These are phyloP conservation scores for Tuber microsphaerosporum DNA, from an alignment of 495 filamentous ascomycete species.

Conservation along the genomic window DNA sequence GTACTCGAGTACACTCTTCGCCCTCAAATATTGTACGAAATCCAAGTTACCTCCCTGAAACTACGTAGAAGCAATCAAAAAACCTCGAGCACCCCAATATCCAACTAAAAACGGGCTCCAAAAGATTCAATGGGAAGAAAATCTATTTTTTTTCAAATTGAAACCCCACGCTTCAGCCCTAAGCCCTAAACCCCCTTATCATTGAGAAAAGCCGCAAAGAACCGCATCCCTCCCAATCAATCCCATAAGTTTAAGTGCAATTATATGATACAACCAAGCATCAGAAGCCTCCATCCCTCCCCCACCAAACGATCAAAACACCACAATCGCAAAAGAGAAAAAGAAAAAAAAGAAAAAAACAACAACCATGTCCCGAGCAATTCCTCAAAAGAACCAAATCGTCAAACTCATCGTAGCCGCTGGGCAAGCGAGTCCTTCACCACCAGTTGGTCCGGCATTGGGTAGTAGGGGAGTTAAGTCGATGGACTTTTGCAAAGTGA, in stretches of 20 bases:
- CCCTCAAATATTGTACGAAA: background rate
- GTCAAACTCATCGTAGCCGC: slow-evolving; percentile 98
- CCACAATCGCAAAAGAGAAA: background rate
- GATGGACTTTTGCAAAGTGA: slow-evolving; percentile 99
- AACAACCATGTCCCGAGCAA: slow-evolving; percentile 69
- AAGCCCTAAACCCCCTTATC: slow-evolving; percentile 12
- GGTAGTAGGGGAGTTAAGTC: slow-evolving; percentile 98
- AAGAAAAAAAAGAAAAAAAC: background rate
- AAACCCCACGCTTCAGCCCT: slow-evolving; percentile 17
- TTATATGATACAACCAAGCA: no score
- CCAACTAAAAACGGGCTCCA: background rate
- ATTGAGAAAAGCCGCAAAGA: background rate
- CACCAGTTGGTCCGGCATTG: slow-evolving; percentile 93
- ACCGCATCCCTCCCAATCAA: slow-evolving; percentile 13
- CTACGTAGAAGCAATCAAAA: background rate
- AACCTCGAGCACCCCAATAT: background rate
- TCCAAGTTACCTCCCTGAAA: background rate
- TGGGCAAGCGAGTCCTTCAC: slow-evolving; percentile 90
- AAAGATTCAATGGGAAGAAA: background rate
- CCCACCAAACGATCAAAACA: slow-evolving; percentile 5
- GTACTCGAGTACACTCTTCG: background rate
- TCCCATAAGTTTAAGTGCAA: slow-evolving; percentile 20
- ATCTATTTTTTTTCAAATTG: background rate
- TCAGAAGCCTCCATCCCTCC: background rate
- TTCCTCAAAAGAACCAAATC: slow-evolving; percentile 66